These are phyloP conservation scores for Arthroderma uncinatum DNA, from an alignment of 2,329 filamentous ascomycete genomes.

Conservation along the genomic window DNA sequence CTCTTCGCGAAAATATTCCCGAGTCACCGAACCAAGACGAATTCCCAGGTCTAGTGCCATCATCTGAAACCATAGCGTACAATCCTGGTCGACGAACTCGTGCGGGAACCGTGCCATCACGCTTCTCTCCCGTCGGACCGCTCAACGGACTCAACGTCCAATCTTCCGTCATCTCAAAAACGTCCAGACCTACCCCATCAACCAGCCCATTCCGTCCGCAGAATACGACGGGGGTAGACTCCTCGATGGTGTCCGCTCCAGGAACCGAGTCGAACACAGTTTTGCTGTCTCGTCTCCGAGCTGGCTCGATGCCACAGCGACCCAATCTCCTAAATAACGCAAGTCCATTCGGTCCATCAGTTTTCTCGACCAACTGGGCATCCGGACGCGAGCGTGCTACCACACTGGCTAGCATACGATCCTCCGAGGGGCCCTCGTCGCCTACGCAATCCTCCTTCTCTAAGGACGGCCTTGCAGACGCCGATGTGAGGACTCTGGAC, in stretches of 20 bases:
- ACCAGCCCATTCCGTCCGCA: conserved; percentile 75
- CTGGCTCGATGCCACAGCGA: conserved; percentile 88
- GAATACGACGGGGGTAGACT: conserved; percentile 31
- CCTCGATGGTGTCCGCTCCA: conserved; percentile 29
- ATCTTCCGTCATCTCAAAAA: conserved; percentile 56
- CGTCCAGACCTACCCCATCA: conserved; percentile 73
- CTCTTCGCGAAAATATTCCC: conserved; percentile 90
- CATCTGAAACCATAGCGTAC: conserved; percentile 54
- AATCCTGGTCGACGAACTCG: conserved; percentile 64
- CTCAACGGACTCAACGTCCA: conserved; percentile 48
- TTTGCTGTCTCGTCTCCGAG: conserved; percentile 71
- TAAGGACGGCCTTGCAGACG: conserved; percentile 71
- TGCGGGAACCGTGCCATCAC: conserved; percentile 90
- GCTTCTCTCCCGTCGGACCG: conserved; percentile 69
- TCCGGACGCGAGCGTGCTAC: conserved; percentile 69
- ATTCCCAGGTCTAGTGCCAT: conserved; percentile 77
- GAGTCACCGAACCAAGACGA: conserved; percentile 88
- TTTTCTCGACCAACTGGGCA: conserved; percentile 82
- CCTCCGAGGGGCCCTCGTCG: conserved; percentile 74
- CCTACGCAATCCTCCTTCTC: conserved; percentile 79
- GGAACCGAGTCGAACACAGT: conserved; percentile 53
- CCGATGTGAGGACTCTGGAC: conserved; percentile 84
- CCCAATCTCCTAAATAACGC: conserved; percentile 53
- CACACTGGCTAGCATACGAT: conserved; percentile 81
- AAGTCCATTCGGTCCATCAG: conserved; percentile 70